Evolutionary conservation across 2,329 filamentous ascomycete genomes (phyloP).

Genomic region (Basipetospora chlamydospora): DNA sequence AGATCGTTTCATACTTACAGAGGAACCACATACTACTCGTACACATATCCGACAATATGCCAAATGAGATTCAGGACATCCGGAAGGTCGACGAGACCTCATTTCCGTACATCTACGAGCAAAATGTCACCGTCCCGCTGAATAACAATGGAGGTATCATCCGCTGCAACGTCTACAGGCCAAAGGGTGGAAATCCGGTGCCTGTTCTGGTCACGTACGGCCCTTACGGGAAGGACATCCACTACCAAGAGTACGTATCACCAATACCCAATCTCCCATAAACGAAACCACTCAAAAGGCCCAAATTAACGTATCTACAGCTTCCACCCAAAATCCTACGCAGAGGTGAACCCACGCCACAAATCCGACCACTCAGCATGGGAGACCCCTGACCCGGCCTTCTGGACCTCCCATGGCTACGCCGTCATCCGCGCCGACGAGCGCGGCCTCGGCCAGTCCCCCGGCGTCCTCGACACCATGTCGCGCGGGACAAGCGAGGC

Average conservation of each 20-base stretch:
- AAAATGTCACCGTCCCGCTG: constrained; percentile 19
- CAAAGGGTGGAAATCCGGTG: constrained; percentile 13
- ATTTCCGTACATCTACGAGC: constrained; percentile 26
- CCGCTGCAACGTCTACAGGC: constrained; percentile 24
- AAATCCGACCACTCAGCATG: constrained; percentile 38
- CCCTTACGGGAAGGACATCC: constrained; percentile 61
- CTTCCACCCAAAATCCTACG: constrained; percentile 25
- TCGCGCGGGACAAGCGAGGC: constrained; percentile 29
- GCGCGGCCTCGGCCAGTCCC: constrained; percentile 30
- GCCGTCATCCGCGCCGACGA: constrained; percentile 39
- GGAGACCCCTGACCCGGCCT: constrained; percentile 43
- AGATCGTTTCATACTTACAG: no score
- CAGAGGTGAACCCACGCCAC: constrained; percentile 38
- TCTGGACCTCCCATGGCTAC: constrained; percentile 40
- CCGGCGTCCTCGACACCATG: constrained; percentile 33
- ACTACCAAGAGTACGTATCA: constrained; percentile 34
- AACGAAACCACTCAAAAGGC: no score
- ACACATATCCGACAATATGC: no score
- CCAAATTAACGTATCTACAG: constrained; percentile 9
- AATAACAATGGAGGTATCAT: constrained; percentile 17
- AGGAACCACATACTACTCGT: no score
- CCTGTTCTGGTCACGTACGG: constrained; percentile 59
- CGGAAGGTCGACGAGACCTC: constrained; percentile 15
- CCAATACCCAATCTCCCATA: not conserved
- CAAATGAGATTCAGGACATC: constrained; percentile 16